Evolutionary conservation across 2,329 filamentous ascomycete species (phyloP).

Genomic region (Teratosphaeria pseudoeucalypti): DNA sequence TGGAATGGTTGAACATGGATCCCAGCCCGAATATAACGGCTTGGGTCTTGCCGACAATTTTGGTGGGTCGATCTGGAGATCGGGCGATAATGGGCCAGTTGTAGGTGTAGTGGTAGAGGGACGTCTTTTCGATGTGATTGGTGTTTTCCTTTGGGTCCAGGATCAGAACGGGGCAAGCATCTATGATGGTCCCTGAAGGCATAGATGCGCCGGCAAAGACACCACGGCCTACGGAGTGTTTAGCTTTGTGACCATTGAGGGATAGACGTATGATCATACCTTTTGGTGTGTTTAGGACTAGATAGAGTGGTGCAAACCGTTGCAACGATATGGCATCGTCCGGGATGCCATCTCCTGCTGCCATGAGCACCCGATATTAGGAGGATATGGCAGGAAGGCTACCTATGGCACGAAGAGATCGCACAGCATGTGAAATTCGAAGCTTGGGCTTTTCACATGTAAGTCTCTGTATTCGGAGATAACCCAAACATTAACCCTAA

Average conservation of each 20-base stretch:
- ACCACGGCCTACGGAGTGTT: conserved; percentile 36
- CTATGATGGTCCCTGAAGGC: conserved; percentile 38
- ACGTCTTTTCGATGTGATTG: conserved; percentile 40
- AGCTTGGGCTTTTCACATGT: conserved; percentile 1
- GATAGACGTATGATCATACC: conserved; percentile 22
- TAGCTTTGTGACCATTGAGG: neutral
- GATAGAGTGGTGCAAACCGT: conserved; percentile 32
- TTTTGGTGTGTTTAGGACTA: conserved; percentile 42
- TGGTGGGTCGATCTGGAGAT: neutral
- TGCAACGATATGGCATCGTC: conserved; percentile 21
- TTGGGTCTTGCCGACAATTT: conserved; percentile 30
- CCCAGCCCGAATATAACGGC: conserved; percentile 46
- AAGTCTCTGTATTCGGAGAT: neutral
- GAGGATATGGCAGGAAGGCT: neutral
- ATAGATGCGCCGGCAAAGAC: conserved; percentile 41
- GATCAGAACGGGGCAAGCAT: conserved; percentile 43
- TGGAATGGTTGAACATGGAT: conserved; percentile 50
- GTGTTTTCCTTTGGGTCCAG: conserved; percentile 39
- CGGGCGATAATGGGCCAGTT: conserved; percentile 33
- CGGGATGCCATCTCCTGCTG: neutral
- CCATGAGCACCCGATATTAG: neutral
- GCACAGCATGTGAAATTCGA: neutral
- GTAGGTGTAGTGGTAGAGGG: conserved; percentile 47
- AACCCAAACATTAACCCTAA: neutral
- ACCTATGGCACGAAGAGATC: neutral